These are phyloP conservation scores for Theileria orientalis DNA, from an alignment of 169 alveolate genomes.

Conservation along the genomic window DNA sequence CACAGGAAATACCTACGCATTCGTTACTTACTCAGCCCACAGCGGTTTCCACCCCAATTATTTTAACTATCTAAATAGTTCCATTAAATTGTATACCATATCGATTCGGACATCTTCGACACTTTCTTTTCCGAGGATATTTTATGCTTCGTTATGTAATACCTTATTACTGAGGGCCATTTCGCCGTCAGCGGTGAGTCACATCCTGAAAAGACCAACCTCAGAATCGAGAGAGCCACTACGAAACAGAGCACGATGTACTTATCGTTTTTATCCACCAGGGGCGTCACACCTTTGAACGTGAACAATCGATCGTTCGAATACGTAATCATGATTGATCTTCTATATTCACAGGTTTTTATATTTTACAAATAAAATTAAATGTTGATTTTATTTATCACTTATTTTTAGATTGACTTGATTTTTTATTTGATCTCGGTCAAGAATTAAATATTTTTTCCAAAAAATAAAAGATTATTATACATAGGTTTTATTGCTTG, in stretches of 20 bases:
- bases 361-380: no score
- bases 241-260: constrained; percentile 9
- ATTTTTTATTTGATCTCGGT: no score
- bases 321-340: not conserved
- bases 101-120: constrained; percentile 45
- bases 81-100: constrained; percentile 26
- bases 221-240: constrained; percentile 8
- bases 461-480: no score
- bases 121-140: constrained; percentile 25
- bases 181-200: not conserved
- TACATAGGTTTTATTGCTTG: no score
- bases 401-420: no score
- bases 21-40: no score
- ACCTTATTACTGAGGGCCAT: constrained; percentile 3
- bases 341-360: no score
- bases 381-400: no score
- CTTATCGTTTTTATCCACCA: constrained; percentile 6
- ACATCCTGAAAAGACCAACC: constrained; percentile 19
- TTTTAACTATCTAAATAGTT: not conserved
- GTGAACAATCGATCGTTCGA: not conserved
- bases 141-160: constrained; percentile 16
- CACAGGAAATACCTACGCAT: constrained; percentile 47
- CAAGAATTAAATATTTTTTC: no score
- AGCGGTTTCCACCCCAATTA: no score
- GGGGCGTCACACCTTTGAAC: constrained; percentile 17